Base-by-base conservation (phyloP, 495 filamentous ascomycete genomes). In the Thermochaetoides thermophila region DNA sequence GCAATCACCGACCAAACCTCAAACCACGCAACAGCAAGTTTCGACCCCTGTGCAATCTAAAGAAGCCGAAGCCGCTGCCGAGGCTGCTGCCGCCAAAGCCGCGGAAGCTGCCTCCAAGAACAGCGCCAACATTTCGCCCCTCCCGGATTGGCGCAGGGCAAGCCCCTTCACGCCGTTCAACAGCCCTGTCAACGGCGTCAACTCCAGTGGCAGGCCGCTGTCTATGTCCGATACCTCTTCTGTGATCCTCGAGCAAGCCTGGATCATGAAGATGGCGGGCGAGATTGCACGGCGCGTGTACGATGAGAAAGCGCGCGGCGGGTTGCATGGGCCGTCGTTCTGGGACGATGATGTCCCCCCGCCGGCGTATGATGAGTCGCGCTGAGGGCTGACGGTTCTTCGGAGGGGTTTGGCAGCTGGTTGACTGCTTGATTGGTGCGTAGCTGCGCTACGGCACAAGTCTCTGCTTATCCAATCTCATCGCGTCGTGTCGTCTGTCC, bases 261-360 rank as follows among this genome's bases (percentile, higher is more conserved):
- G 86, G 71, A 76, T 95, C 43, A 78, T 78, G 61, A 84, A 85
- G 59, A 80, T 97, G 56, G 86, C 87, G 5, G 71, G 72, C 28
- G 87, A 97, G 56, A 85, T 95, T 28, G 84, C 84, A 25, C 69
- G 78, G 43, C 78, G 80, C 17, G 78, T 87, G 40, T 75, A 84
- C 35, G 81, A 92, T 31, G 63, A 68, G 48, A 58, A 68, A 48
- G 53, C 59, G 44, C 61, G 64, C 37, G 61, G 63, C 21, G 11
- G 11, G 6, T 6, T 6, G 6, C 6, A 24, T 11, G 6, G 11
- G 37, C 50, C 53, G 28, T 48, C 49, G 13, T 59, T 60, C 17
- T 65, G 54, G 57, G 61, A 55, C 17, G 64, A 74, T 24, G 68
- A 73, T n/a, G 49, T 55, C 6, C 74, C 73, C 1, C 74, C 74